Base-by-base conservation (phyloP, 768 basidiomycete species). In the Pholiota microspora region DNA sequence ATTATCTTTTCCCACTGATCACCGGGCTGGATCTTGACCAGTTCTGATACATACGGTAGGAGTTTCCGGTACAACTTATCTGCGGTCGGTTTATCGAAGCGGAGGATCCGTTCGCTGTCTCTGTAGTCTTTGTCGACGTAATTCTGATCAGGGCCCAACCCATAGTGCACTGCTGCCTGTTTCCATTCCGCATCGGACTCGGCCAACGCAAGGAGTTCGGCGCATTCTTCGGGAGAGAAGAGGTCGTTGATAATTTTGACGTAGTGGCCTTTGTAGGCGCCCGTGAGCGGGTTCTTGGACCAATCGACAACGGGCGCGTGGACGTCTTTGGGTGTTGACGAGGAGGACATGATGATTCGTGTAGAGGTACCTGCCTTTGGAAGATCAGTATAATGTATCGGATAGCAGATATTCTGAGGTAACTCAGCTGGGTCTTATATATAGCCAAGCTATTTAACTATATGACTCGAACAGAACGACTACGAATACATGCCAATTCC, bases 171-270 rank as follows among this genome's bases (percentile, higher is more conserved):
- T 0, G 64, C 70, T 15, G 77, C 75, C n/a, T 70, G 69, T 16
- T 66, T 50, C 76, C 77, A 77, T 45, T 70, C 59, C 2, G 55
- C 59, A 16, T 68, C 68, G 0, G 72, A 69, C 18, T 69, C 67
- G 2, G 76, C 75, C 8, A 76, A 64, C 1, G 67, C 58, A 21
- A 74, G 66, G 18, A 79, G 68, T 16, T 63, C 64, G 1, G 62
- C 66, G 58, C 79, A 80, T 63, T 80, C 77, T 2, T 68, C 64
- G 0, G 67, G 59, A 1, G 73, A 69, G 58, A 80, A 73, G 18
- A 77, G 49, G 38, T 73, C 59, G 63, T 78, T 77, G 38, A 79
- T 59, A 47, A 80, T 64, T 54, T 73, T 74, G 47, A 73, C 72
- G 59, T 77, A 79, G 61, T 60, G 66, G 5, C 69, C 66, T 6